Evolutionary conservation across 1,139 yeast species (phyloP), one percentile per base, ranked within the genome.

Genomic region (Barnettozyma hawaiiensis): DNA sequence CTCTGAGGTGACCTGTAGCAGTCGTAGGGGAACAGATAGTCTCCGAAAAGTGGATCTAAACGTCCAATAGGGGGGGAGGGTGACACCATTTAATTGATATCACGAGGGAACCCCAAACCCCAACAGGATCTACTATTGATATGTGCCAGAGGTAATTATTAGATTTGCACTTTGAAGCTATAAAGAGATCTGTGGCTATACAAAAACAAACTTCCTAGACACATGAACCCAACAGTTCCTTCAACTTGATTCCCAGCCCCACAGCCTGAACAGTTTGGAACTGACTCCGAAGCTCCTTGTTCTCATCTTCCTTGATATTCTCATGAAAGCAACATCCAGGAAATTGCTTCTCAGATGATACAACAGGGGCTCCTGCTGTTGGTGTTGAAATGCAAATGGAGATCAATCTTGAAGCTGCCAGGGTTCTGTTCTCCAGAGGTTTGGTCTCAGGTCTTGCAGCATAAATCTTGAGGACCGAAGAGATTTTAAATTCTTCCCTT

Each of bases 251-350:
- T 5, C 45, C 46, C 14, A 45, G 18, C 5, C 47, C 47, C 10
- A 45, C 39, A 18, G 44, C 42, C 11, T 45, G 47, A 8, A 41
- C 42, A 5, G 43, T 41, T 28, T 44, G 44, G 18, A 41, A 35
- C 12, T 35, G 35, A 20, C 32, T 29, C 6, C 43, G 35, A 15
- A 16, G 11, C 9, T 22, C 26, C n/a, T 15, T 26, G 5, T 23
- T 14, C 1, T 43, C n/a, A n/a, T n/a, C 46, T 7, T 31, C 37
- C 4, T 27, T 15, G 14, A 14, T 10, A 1, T 22, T 23, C 16
- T 26, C 33, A 5, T 40, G 27, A 21, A 42, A 39, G 20, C 47
- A 39, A 33, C 45, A 41, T 5, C 21, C 32, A 2, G 47, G 37
- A 8, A 41, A 42, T 9, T 35, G 5, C 19, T 14, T 4, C 9